Base-by-base conservation (phyloP, 129 eudicot species). In the Centrapalus pauciflorus region DNA sequence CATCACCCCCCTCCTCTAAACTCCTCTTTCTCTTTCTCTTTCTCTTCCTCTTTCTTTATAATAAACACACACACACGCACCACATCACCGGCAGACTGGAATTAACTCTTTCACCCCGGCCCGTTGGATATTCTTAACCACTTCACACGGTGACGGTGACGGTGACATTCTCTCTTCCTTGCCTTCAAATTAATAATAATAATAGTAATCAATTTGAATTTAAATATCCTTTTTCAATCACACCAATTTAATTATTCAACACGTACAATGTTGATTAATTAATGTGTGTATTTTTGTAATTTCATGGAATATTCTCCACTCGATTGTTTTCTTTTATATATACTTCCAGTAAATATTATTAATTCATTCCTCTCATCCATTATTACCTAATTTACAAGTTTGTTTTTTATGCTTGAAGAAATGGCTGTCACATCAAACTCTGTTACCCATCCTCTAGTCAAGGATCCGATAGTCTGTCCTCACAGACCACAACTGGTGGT, bases 401-500 rank as follows among this genome's bases (percentile, higher is more conserved):
- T 6, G 21, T 56, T 11, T 4, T n/a, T 25, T 37, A 20, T 10
- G 54, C 4, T 27, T 17, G 10, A 13, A 2, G 14, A 37, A 70
- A 87, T 85, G 93, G 78, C 80, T 6, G 66, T 76, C 23, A 82
- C 84, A 52, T 57, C 72, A 17, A 89, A 83, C 72, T 34, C 79
- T 57, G 82, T 89, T 35, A 85, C 94, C 16, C 84, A 76, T 68
- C 96, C 95, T 35, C 55, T 89, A 28, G 90, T 76, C 3, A 80
- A 80, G 50, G 87, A 84, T 35, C 76, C 88, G 48, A 85, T 89
- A 61, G 56, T 85, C 29, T 83, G 85, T 13, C 48, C 61, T 16
- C 72, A 33, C 4, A 3, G 40, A 50, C 59, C 26, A 27, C 70
- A 59, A 33, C 41, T 76, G 21, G 74, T 61, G 21, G 74, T 61